Percentiles rank a stretch among this genome's conserved stretches.
Evolutionary conservation across 805 yeast genomes (phyloP).

Genomic region (Candida maris): DNA sequence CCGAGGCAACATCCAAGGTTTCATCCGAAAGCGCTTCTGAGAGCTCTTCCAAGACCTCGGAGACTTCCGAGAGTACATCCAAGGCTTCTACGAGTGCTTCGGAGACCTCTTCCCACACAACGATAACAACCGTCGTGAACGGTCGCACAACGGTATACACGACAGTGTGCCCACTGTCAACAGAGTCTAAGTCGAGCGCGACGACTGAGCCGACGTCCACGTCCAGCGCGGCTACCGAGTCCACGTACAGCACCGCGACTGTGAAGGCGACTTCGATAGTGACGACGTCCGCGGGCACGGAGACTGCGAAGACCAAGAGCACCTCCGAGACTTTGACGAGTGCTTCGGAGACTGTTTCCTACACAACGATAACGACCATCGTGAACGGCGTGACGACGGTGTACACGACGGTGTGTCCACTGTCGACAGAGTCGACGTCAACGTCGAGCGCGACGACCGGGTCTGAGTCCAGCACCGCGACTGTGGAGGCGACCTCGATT

Average conservation of each 20-base stretch:
- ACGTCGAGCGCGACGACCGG: slow-evolving; percentile 2
- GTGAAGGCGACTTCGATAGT: slow-evolving; percentile 4
- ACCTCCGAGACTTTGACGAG: too few relatives aligned
- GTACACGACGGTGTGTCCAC: slow-evolving; percentile 23
- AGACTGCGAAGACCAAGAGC: slow-evolving; percentile 1
- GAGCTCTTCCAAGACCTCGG: too few relatives aligned
- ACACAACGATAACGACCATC: slow-evolving; percentile 13
- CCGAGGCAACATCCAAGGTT: slow-evolving; percentile 3
- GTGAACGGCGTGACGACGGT: slow-evolving; percentile 15
- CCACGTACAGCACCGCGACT: slow-evolving; percentile 3
- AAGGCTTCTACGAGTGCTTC: background rate
- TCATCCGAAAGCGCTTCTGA: too few relatives aligned
- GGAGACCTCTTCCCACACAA: slow-evolving; percentile 2
- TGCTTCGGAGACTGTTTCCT: too few relatives aligned
- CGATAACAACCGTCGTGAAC: slow-evolving; percentile 13
- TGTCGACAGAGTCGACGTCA: slow-evolving; percentile 9
- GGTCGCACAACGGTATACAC: slow-evolving; percentile 18
- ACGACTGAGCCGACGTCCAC: too few relatives aligned
- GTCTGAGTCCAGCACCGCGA: slow-evolving; percentile 1
- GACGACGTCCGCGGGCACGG: slow-evolving; percentile 1
- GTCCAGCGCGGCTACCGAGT: slow-evolving; percentile 1
- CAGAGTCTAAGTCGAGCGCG: slow-evolving; percentile 8
- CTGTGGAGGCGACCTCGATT: slow-evolving; percentile 5
- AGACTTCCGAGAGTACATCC: too few relatives aligned
- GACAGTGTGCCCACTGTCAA: slow-evolving; percentile 22